These are phyloP conservation scores for Fomes fomentarius DNA, from an alignment of 1,284 basidiomycete genomes.

Conservation along the genomic window DNA sequence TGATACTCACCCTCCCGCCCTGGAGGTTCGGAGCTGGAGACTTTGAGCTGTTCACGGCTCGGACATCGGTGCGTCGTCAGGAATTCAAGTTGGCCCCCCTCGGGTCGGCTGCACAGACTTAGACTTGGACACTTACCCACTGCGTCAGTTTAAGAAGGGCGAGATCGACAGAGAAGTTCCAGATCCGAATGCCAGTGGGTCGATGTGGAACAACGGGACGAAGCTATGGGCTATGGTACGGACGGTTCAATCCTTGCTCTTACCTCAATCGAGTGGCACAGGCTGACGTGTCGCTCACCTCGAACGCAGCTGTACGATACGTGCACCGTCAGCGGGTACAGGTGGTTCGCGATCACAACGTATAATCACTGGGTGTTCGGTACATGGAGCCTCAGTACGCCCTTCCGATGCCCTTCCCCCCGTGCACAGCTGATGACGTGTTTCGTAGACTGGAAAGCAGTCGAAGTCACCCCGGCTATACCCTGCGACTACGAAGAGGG, in stretches of 20 bases:
- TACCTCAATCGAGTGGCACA: no score
- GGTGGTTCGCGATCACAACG: constrained; percentile 22
- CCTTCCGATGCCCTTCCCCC: not conserved
- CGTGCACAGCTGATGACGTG: not conserved
- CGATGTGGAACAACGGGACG: constrained; percentile 7
- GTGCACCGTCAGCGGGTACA: constrained; percentile 11
- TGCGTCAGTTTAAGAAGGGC: constrained; percentile 3
- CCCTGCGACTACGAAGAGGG: constrained; percentile 11
- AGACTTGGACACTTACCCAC: no score
- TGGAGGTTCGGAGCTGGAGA: constrained; percentile 14
- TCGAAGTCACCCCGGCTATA: constrained; percentile 4
- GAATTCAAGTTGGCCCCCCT: no score
- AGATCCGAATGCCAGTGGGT: no score
- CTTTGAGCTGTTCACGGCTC: constrained; percentile 10
- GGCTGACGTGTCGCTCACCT: no score
- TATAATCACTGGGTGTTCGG: constrained; percentile 22
- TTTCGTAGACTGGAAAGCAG: constrained; percentile 8
- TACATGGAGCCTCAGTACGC: constrained; percentile 18
- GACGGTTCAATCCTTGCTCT: not conserved
- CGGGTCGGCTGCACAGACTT: no score
- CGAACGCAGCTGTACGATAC: constrained; percentile 18
- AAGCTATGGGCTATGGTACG: constrained; percentile 20
- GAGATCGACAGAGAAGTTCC: constrained; percentile 10
- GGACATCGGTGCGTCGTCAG: constrained; percentile 2
- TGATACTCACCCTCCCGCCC: constrained; percentile 13